Evolutionary conservation across 805 yeast genomes (phyloP).

Genomic region (Metschnikowia matae): DNA sequence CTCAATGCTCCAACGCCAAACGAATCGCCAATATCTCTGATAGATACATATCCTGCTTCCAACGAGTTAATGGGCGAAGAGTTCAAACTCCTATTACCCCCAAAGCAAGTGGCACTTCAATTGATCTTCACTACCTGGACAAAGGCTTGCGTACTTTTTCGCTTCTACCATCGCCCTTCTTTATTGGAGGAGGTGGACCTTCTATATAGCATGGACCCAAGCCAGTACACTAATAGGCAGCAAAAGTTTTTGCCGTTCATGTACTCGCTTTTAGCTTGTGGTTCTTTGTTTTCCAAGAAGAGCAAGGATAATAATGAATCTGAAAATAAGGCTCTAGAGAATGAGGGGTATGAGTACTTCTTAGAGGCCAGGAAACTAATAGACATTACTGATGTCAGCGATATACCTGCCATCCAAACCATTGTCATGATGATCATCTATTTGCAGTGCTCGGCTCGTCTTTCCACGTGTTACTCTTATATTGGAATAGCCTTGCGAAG

Average conservation of each 20-base stretch:
- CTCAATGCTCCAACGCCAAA: conserved; percentile 25
- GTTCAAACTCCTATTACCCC: conserved; percentile 66
- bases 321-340: conserved; percentile 45
- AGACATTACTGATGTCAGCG: conserved; percentile 81
- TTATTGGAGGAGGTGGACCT: conserved; percentile 70
- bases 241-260: conserved; percentile 73
- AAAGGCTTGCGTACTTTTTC: conserved; percentile 77
- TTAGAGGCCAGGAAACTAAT: conserved; percentile 74
- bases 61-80: conserved; percentile 39
- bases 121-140: conserved; percentile 77
- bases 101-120: conserved; percentile 66
- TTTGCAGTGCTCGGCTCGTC: conserved; percentile 81
- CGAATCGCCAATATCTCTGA: conserved; percentile 7
- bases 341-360: conserved; percentile 78
- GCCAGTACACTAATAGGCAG: conserved; percentile 66
- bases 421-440: conserved; percentile 82
- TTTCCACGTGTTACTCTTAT: conserved; percentile 84
- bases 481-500: conserved; percentile 84
- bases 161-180: conserved; percentile 84
- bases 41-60: conserved; percentile 13
- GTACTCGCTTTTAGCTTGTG: conserved; percentile 85
- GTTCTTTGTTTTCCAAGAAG: conserved; percentile 64
- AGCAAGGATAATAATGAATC: conserved; percentile 4
- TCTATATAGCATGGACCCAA: conserved; percentile 71
- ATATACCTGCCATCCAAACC: conserved; percentile 77